These are phyloP conservation scores for Clarireedia sp. DNA, from an alignment of 2,329 filamentous ascomycete species.

Conservation along the genomic window DNA sequence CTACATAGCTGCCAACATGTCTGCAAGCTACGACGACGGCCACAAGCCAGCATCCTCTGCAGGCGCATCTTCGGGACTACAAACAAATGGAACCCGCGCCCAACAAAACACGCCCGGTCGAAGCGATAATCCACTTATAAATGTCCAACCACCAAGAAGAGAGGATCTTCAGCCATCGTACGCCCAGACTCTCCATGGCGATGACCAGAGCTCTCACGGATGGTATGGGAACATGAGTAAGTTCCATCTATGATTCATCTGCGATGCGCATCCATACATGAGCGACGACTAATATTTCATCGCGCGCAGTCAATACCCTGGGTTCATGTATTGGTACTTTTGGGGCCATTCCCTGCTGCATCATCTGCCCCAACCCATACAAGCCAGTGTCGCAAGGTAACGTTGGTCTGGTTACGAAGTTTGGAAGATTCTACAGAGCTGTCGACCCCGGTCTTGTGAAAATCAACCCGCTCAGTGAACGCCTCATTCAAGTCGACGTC, in stretches of 20 bases:
- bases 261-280: neutral
- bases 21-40: neutral
- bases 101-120: slow-evolving; percentile 15
- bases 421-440: slow-evolving; percentile 88
- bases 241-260: slow-evolving; percentile 28
- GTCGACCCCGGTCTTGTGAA: slow-evolving; percentile 96
- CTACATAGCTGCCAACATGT: neutral
- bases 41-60: neutral
- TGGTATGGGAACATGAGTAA: slow-evolving; percentile 87
- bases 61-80: neutral
- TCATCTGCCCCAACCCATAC: slow-evolving; percentile 91
- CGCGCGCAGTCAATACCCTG: slow-evolving; percentile 55
- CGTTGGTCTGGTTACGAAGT: slow-evolving; percentile 91
- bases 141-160: slow-evolving; percentile 69
- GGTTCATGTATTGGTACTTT: slow-evolving; percentile 68
- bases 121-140: slow-evolving; percentile 43
- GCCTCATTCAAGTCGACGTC: slow-evolving; percentile 86
- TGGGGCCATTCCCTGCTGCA: slow-evolving; percentile 85
- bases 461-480: slow-evolving; percentile 91
- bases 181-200: slow-evolving; percentile 53
- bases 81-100: slow-evolving; percentile 13
- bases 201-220: slow-evolving; percentile 63
- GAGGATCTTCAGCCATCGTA: slow-evolving; percentile 74
- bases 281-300: neutral
- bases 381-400: slow-evolving; percentile 88